A percentile compares a stretch with the other conserved stretches of the same genome.
Conservation (phyloP, 345 rosid species). For the Trapa incisa region DNA sequence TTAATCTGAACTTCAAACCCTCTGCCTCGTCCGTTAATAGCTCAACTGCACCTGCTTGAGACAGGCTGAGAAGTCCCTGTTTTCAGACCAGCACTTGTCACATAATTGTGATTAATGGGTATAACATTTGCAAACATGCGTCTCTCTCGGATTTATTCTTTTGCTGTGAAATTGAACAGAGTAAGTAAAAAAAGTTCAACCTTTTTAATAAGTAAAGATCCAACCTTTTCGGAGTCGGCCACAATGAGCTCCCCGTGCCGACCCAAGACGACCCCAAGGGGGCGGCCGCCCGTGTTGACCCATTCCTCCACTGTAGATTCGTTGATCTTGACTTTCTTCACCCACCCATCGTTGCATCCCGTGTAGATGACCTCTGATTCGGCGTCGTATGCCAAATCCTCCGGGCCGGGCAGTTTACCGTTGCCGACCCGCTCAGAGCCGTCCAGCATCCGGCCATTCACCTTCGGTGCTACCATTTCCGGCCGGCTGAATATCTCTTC, state of each 20-base stretch:
- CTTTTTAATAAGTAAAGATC: constrained; percentile 18
- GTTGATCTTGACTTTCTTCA: constrained; percentile 37
- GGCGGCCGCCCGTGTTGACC: constrained; percentile 74
- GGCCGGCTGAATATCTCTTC: constrained; percentile 11
- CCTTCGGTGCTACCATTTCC: constrained; percentile 3
- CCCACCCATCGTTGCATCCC: constrained; percentile 41
- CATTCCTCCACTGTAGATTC: constrained; percentile 34
- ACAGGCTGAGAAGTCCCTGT: constrained; percentile 60
- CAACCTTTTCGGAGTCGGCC: constrained; percentile 62
- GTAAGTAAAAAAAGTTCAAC: constrained; percentile 13
- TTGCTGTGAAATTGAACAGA: no score
- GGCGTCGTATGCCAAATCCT: constrained; percentile 10
- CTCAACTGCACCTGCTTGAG: constrained; percentile 27
- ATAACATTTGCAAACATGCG: not conserved
- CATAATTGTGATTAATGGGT: not conserved
- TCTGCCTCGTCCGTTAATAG: constrained; percentile 52
- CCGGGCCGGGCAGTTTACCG: constrained; percentile 14
- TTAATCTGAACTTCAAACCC: constrained; percentile 45
- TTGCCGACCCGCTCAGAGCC: constrained; percentile 16
- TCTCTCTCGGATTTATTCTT: no score
- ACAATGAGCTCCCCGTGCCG: constrained; percentile 34
- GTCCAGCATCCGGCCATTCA: constrained; percentile 9
- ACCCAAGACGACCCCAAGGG: constrained; percentile 62
- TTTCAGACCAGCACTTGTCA: not conserved
- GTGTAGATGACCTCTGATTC: not conserved